phyloP scores from a whole-genome alignment of 495 filamentous ascomycete genomes.

The Aspergillus asperescens region DNA sequence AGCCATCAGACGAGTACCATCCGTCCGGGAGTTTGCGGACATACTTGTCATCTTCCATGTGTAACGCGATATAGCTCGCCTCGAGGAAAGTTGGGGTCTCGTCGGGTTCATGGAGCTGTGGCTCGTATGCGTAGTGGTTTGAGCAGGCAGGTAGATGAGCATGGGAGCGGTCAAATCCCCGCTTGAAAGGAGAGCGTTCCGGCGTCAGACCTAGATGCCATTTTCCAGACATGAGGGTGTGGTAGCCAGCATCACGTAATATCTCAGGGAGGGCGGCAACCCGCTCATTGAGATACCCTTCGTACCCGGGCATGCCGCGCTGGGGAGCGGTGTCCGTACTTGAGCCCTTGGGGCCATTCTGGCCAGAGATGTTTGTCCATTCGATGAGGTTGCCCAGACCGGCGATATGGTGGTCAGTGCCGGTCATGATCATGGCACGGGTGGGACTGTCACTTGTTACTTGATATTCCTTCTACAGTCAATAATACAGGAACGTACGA shows the following conservation, averaged over 20 bases:
- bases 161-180: slow-evolving; percentile 44
- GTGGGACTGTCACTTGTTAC: slow-evolving; percentile 39
- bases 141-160: slow-evolving; percentile 52
- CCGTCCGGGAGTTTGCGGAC: slow-evolving; percentile 48
- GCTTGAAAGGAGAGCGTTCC: slow-evolving; percentile 36
- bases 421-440: slow-evolving; percentile 54
- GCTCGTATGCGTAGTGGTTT: slow-evolving; percentile 60
- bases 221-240: slow-evolving; percentile 59
- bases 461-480: neutral
- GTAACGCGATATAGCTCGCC: slow-evolving; percentile 50
- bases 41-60: slow-evolving; percentile 55
- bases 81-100: slow-evolving; percentile 48
- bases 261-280: slow-evolving; percentile 59
- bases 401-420: slow-evolving; percentile 45
- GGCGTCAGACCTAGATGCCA: slow-evolving; percentile 50
- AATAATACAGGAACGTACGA: slow-evolving; percentile 30
- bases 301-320: slow-evolving; percentile 58
- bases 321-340: slow-evolving; percentile 40
- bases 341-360: slow-evolving; percentile 42
- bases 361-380: slow-evolving; percentile 46
- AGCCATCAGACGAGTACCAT: slow-evolving; percentile 54
- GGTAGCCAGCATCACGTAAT: slow-evolving; percentile 56
- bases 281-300: slow-evolving; percentile 59
- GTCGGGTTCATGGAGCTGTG: slow-evolving; percentile 43
- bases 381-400: slow-evolving; percentile 45